Base-by-base conservation (phyloP, 306 rosid species). In the Pterocarpus macrocarpus region DNA sequence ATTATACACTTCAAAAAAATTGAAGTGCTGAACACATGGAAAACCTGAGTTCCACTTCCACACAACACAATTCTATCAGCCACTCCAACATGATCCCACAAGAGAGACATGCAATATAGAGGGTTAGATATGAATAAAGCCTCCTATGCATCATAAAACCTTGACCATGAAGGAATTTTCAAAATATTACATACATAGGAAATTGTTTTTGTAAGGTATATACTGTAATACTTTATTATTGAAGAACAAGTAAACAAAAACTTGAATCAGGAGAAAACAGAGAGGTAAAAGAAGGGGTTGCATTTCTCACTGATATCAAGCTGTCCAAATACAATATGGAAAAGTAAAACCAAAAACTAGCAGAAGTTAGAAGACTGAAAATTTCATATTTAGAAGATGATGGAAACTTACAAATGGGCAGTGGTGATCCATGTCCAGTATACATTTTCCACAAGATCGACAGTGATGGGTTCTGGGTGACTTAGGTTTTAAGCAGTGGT, bases 371-470 rank as follows among this genome's bases (percentile, higher is more conserved):
- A 50, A 82, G 38, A 47, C 45, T 49, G 58, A 64, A 63, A 80
- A 63, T 67, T 75, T 33, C 8, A 32, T 34, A 47, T 11, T 10
- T 47, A 47, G 53, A 47, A 77, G 82, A 45, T 56, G 39, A 80
- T 44, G 36, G 78, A 71, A 61, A 90, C 97, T 91, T 88, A 95
- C 99, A 89, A 95, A 95, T 74, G 99, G 99, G 84, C 99, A 95
- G 80, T 95, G 98, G 84, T 95, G 99, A 90, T 95, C 99, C 99
- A 93, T 95, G 87, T 95, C 98, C 83, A 89, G 66, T 56, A 93
- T 82, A 75, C 99, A 95, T 84, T 80, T 87, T 81, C 88, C 85
- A 75, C 99, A 95, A 8, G 99, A 85, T 57, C 90, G 94, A 57
- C 99, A 95, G 81, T 95, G 99, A 87, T 95, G 99, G 73, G 93